These are phyloP conservation scores for Rosa multiflora DNA, from an alignment of 306 rosid genomes.

Conservation along the genomic window DNA sequence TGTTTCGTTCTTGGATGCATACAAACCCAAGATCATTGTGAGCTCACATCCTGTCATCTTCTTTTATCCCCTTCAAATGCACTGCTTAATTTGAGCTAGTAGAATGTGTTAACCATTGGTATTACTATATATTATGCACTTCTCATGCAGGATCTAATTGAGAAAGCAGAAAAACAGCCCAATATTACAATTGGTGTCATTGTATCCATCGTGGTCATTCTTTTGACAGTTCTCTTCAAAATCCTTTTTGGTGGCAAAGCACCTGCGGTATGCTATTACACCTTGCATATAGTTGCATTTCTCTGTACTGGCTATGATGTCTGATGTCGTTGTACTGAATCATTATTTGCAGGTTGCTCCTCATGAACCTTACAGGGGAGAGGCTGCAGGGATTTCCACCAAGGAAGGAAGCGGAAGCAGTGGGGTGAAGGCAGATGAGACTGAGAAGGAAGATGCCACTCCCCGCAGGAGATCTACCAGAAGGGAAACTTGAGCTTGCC, in stretches of 20 bases:
- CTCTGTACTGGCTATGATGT: not conserved
- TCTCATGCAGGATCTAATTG: slow-evolving; percentile 62
- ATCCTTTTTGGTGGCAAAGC: slow-evolving; percentile 71
- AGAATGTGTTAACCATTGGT: slow-evolving; percentile 13
- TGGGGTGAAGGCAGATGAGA: slow-evolving; percentile 39
- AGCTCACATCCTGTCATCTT: slow-evolving; percentile 14
- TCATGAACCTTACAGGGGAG: slow-evolving; percentile 33
- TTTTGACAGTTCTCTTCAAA: slow-evolving; percentile 53
- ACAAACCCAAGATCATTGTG: slow-evolving; percentile 63
- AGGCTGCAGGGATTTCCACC: slow-evolving; percentile 37
- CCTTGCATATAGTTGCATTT: slow-evolving; percentile 6
- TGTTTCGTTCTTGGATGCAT: slow-evolving; percentile 61
- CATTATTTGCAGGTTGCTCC: slow-evolving; percentile 28
- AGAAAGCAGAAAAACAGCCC: slow-evolving; percentile 73
- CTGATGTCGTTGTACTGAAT: not conserved
- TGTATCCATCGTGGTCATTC: slow-evolving; percentile 46
- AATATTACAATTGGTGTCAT: slow-evolving; percentile 68
- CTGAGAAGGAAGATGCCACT: slow-evolving; percentile 53
- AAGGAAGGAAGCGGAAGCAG: slow-evolving; percentile 26
- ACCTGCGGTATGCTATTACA: slow-evolving; percentile 18
- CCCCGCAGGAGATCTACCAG: slow-evolving; percentile 61
- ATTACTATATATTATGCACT: not conserved
- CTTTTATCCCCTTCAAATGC: not conserved
- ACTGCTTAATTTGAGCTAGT: not conserved
- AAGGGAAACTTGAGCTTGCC: slow-evolving; percentile 46